These are phyloP conservation scores for Euphorbia corollata DNA, from an alignment of 441 rosid genomes.

Conservation along the genomic window DNA sequence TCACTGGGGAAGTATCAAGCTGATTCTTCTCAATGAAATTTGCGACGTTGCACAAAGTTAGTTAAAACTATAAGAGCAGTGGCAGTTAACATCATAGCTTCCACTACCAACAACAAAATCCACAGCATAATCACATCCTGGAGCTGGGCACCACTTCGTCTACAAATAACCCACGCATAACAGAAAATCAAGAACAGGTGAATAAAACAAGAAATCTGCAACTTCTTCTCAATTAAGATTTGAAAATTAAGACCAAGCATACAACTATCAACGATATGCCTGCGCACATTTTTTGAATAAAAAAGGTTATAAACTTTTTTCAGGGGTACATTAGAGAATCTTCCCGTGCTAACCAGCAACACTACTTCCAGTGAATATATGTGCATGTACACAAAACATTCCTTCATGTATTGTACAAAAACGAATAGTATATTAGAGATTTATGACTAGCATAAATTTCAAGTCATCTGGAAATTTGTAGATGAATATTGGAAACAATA, in stretches of 20 bases:
- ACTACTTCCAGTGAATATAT: not conserved
- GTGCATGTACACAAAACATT: not conserved
- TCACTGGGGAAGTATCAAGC: too few relatives aligned
- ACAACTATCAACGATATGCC: not conserved
- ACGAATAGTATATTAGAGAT: not conserved
- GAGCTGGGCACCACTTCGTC: slow-evolving; percentile 99
- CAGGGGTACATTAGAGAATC: not conserved
- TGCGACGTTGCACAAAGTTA: too few relatives aligned
- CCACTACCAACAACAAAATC: slow-evolving; percentile 71
- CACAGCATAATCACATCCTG: slow-evolving; percentile 84
- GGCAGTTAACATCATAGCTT: slow-evolving; percentile 65
- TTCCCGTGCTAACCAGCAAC: not conserved
- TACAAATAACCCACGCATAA: slow-evolving; percentile 18
- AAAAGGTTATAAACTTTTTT: not conserved
- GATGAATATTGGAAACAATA: not conserved
- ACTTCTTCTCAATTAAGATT: not conserved
- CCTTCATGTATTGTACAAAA: not conserved
- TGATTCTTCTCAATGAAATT: too few relatives aligned
- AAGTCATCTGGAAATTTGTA: not conserved
- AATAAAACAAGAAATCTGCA: slow-evolving; percentile 8
- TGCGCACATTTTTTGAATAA: not conserved
- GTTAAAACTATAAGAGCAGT: slow-evolving; percentile 67
- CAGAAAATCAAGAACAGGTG: slow-evolving; percentile 4
- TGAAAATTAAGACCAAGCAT: not conserved
- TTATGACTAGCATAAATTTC: not conserved